phyloP scores from a whole-genome alignment of 2,329 filamentous ascomycete species.

The Gaeumannomyces tritici region DNA sequence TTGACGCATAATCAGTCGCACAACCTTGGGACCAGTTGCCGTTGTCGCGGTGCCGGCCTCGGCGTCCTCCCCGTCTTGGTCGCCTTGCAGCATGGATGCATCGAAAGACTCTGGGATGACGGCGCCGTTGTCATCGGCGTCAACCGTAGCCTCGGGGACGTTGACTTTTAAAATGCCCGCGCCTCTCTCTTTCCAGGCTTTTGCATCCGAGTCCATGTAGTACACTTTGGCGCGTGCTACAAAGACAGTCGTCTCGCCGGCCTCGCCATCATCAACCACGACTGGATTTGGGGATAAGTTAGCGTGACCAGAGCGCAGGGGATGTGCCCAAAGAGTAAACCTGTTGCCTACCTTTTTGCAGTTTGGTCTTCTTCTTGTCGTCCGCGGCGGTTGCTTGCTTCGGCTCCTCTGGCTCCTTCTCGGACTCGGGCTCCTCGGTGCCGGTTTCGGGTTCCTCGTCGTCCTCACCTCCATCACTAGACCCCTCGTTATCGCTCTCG shows the following conservation, averaged over 20 bases:
- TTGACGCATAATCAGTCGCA: conserved; percentile 81
- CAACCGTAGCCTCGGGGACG: conserved; percentile 47
- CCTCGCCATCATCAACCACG: conserved; percentile 74
- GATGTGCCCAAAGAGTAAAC: neutral
- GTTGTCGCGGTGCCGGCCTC: neutral
- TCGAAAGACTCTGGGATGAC: conserved; percentile 23
- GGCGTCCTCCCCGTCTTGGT: neutral
- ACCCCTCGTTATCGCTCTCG: conserved; percentile 51
- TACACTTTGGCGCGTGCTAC: conserved; percentile 78
- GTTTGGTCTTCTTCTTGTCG: conserved; percentile 55
- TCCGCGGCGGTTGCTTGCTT: conserved; percentile 32
- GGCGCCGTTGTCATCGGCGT: conserved; percentile 46
- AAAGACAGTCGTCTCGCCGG: conserved; percentile 67
- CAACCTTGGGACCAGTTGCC: conserved; percentile 30
- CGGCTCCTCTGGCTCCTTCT: conserved; percentile 34
- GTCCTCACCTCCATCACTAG: conserved; percentile 29
- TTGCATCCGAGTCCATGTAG: conserved; percentile 57
- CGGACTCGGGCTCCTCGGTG: conserved; percentile 31
- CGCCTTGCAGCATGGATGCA: conserved; percentile 1
- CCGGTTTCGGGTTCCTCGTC: conserved; percentile 12
- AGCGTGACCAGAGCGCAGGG: conserved; percentile 15
- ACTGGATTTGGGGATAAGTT: conserved; percentile 35
- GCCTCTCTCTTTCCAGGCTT: conserved; percentile 84
- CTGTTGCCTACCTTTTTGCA: conserved; percentile 56
- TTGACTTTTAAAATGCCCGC: conserved; percentile 80